Evolutionary conservation across 495 filamentous ascomycete species (phyloP).

Genomic region (Entonaema liquescens): DNA sequence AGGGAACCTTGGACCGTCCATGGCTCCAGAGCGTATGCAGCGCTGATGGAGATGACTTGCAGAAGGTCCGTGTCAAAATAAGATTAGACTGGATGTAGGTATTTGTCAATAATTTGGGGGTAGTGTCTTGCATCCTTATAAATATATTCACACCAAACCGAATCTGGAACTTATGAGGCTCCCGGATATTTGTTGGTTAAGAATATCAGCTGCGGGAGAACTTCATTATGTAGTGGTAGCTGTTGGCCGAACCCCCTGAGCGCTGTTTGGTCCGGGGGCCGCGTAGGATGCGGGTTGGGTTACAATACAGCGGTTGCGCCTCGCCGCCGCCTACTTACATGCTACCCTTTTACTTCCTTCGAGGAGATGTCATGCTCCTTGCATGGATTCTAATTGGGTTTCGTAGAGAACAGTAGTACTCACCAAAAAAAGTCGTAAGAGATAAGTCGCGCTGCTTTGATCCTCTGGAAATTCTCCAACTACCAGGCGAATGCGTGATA

Average conservation of each 20-base stretch:
- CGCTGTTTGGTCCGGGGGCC: background rate
- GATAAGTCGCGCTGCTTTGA: conserved; percentile 11
- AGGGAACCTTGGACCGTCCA: background rate
- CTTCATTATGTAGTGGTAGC: conserved; percentile 8
- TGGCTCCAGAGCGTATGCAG: background rate
- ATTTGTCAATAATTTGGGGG: background rate
- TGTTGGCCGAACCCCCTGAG: background rate
- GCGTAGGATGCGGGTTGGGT: conserved; percentile 17
- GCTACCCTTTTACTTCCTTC: conserved; percentile 8
- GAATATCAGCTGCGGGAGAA: background rate
- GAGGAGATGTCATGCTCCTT: background rate
- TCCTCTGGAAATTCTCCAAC: conserved; percentile 19
- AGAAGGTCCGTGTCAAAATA: background rate
- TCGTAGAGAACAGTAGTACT: background rate
- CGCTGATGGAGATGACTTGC: background rate
- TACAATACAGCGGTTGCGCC: conserved; percentile 6
- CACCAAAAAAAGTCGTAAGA: conserved; percentile 9
- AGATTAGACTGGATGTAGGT: background rate
- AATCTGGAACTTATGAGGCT: conserved; percentile 8
- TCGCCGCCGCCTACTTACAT: conserved; percentile 5
- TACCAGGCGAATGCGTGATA: conserved; percentile 8
- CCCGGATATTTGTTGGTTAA: background rate
- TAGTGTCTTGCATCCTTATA: conserved; percentile 1
- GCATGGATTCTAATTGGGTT: conserved; percentile 14
- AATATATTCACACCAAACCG: background rate